Conservation (phyloP, 129 eudicot genomes). For the Mikania micrantha region DNA sequence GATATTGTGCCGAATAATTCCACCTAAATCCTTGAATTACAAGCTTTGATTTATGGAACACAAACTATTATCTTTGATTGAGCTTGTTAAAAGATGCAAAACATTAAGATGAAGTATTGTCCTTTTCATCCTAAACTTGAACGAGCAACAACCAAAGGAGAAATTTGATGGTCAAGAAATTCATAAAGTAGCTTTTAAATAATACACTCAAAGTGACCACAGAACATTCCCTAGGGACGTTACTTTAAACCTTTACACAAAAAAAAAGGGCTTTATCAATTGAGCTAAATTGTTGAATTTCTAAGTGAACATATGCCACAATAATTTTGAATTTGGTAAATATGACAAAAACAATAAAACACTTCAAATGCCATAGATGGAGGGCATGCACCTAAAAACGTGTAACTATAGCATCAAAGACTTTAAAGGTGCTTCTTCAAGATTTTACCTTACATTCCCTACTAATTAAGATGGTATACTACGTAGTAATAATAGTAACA, state of each 20-base stretch:
- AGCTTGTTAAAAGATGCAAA: not conserved
- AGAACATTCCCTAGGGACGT: constrained; percentile 31
- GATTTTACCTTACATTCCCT: no score
- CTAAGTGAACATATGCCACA: not conserved
- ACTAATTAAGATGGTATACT: no score
- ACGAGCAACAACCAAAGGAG: not conserved
- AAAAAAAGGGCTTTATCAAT: constrained; percentile 21
- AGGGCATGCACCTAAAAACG: constrained; percentile 19
- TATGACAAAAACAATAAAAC: constrained; percentile 22
- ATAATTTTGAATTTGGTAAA: constrained; percentile 11
- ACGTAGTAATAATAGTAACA: no score
- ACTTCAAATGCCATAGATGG: constrained; percentile 27
- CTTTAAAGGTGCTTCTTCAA: not conserved
- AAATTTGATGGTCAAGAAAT: not conserved
- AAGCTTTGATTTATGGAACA: no score
- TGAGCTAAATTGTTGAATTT: constrained; percentile 25
- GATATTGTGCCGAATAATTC: not conserved
- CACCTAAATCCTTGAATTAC: not conserved
- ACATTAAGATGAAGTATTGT: not conserved
- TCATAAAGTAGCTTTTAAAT: constrained; percentile 17
- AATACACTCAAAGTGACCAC: constrained; percentile 25
- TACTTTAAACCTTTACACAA: constrained; percentile 18
- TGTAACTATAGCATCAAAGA: constrained; percentile 10
- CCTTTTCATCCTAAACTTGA: not conserved
- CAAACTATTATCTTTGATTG: not conserved